Conservation (phyloP, 805 yeast species). For the Sugiyamaella mastotermitis region DNA sequence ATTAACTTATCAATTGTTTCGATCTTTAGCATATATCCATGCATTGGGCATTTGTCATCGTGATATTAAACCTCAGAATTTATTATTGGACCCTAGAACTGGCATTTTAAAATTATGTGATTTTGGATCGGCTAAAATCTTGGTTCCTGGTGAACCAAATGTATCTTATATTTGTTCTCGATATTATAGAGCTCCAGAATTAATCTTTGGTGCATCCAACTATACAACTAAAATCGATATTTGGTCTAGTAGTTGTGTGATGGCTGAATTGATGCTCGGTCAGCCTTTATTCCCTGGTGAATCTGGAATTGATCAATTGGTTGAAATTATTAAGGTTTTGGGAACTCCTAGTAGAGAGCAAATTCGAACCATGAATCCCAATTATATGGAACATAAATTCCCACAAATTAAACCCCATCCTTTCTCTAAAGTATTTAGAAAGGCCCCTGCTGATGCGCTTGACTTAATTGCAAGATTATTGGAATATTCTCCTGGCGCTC, state of each 20-base stretch:
- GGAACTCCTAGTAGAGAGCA: constrained; percentile 95
- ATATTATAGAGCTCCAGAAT: constrained; percentile 95
- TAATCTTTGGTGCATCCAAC: constrained; percentile 94
- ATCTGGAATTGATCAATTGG: constrained; percentile 94
- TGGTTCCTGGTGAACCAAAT: constrained; percentile 87
- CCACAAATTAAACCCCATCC: constrained; percentile 53
- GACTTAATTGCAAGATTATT: constrained; percentile 76
- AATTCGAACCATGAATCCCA: constrained; percentile 91
- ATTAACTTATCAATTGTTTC: constrained; percentile 75
- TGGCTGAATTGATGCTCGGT: constrained; percentile 93
- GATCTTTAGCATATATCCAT: constrained; percentile 74
- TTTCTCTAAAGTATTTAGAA: constrained; percentile 61
- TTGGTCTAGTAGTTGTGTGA: constrained; percentile 98
- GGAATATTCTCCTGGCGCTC: constrained; percentile 82
- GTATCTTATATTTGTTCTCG: constrained; percentile 95
- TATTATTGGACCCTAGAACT: constrained; percentile 76
- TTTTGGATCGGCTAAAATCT: constrained; percentile 90
- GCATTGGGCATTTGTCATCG: constrained; percentile 75
- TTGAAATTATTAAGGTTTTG: constrained; percentile 89
- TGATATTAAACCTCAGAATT: constrained; percentile 86
- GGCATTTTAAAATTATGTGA: constrained; percentile 91
- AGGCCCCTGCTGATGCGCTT: constrained; percentile 80
- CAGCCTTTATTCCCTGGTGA: constrained; percentile 98
- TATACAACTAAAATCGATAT: constrained; percentile 95
- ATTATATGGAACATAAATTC: constrained; percentile 94